Evolutionary conservation across 495 filamentous ascomycete genomes (phyloP), one percentile per base, ranked within the genome.

Genomic region (Astrothelium subdiscretum): DNA sequence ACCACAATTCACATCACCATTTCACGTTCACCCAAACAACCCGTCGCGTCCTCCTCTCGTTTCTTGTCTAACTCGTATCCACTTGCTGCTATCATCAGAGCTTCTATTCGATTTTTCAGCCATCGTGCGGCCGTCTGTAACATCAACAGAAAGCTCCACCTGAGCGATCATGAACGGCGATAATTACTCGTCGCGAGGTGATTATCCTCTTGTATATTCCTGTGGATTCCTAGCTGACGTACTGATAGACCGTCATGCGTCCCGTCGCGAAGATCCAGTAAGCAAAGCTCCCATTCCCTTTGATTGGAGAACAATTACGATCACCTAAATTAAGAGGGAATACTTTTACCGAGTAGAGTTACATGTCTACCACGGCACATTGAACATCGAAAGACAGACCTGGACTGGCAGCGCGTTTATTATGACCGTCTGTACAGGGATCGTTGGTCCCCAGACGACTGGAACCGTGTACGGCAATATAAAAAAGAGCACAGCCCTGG

Each of bases 181-280:
- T 72, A 85, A 78, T 68, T 92, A 92, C 75, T 85, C 88, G 64
- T 83, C 87, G 73, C 85, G 89, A 85, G 88, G 87, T 87, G 78
- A 74, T 78, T 69, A 71, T 52, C 69, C 67, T 54, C 24, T 54
- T 54, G 12, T 11, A 11, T 11, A 26, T 10, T 29, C 20, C 24
- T 48, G 18, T 38, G 35, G 6, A 8, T 24, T 54, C 3, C 3
- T 11, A 26, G 15, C 48, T 54, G 29, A 54, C 24, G 29, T 8
- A n/a, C 5, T 26, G 11, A 11, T 29, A 54, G 48, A 54, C 20
- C 48, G 48, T 27, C 48, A 54, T 29, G 24, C 5, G 6, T 54
- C 48, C 6, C 48, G 44, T 44, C 6, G 65, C 59, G 70, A 73
- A 18, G 35, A 35, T 10, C 13, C 26, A 6, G 31, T 59, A 35